Percentiles rank a stretch among this genome's conserved stretches.
These are phyloP conservation scores for Colletotrichum lini DNA, from an alignment of 2,329 filamentous ascomycete genomes.

Conservation along the genomic window DNA sequence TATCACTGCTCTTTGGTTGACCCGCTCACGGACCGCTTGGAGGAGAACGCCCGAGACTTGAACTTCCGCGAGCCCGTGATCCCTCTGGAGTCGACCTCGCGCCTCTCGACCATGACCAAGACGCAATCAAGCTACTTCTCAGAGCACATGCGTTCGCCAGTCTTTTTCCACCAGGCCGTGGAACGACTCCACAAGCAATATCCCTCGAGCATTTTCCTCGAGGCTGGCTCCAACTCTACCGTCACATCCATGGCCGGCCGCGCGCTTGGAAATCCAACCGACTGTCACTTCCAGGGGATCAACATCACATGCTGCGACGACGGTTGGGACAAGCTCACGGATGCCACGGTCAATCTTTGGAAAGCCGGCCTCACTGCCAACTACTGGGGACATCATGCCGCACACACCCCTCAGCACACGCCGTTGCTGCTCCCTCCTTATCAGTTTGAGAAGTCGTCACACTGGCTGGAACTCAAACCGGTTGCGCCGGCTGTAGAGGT, in stretches of 20 bases:
- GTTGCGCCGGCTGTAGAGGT: conserved; percentile 50
- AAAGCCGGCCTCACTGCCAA: background rate
- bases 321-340: background rate
- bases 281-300: background rate
- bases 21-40: conserved; percentile 47
- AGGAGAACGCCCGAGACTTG: conserved; percentile 44
- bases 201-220: conserved; percentile 53
- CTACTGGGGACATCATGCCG: conserved; percentile 4
- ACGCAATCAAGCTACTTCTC: conserved; percentile 45
- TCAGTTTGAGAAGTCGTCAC: conserved; percentile 57
- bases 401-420: conserved; percentile 45
- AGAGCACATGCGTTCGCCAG: conserved; percentile 58
- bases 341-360: conserved; percentile 5
- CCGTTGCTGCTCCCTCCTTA: conserved; percentile 56
- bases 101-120: no score
- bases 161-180: conserved; percentile 61
- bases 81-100: conserved; percentile 9
- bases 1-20: conserved; percentile 63
- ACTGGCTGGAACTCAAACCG: conserved; percentile 56
- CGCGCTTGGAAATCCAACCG: conserved; percentile 42
- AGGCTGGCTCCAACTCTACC: conserved; percentile 58
- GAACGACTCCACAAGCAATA: conserved; percentile 52
- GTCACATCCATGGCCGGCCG: conserved; percentile 52
- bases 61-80: conserved; percentile 4
- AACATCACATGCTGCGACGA: background rate